phyloP scores from a whole-genome alignment of 2,329 filamentous ascomycete species.

The Eurotiales sp. region DNA sequence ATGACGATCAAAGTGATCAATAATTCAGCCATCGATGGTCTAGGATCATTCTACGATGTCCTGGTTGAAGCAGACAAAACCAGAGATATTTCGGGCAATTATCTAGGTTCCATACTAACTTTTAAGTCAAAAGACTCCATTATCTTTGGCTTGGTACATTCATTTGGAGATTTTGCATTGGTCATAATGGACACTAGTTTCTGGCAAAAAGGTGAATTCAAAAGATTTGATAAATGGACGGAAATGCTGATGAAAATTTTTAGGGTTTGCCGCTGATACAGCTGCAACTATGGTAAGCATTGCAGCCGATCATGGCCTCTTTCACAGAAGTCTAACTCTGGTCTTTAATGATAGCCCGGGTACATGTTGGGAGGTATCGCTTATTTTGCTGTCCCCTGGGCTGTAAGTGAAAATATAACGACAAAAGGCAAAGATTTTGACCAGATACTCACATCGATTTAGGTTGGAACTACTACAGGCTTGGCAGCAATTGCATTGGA shows the following conservation, averaged over 20 bases:
- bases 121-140: conserved; percentile 15
- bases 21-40: conserved; percentile 9
- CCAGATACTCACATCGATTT: neutral
- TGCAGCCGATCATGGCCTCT: neutral
- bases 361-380: conserved; percentile 12
- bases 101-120: conserved; percentile 7
- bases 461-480: conserved; percentile 12
- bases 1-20: conserved; percentile 11
- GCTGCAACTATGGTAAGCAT: conserved; percentile 10
- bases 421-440: neutral
- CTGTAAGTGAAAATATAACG: neutral
- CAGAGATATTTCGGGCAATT: conserved; percentile 13
- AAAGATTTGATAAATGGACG: neutral
- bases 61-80: conserved; percentile 11
- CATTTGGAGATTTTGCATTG: conserved; percentile 12
- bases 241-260: neutral
- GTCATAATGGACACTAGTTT: conserved; percentile 15
- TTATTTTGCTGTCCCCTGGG: conserved; percentile 12
- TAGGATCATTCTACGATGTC: conserved; percentile 11
- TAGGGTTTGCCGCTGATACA: conserved; percentile 12
- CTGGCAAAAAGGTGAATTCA: conserved; percentile 10
- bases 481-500: conserved; percentile 10
- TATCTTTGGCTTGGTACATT: conserved; percentile 12
- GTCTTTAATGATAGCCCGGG: conserved; percentile 4
- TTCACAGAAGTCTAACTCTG: neutral